Evolutionary conservation across 352 stramenopile species (phyloP), one percentile per base, ranked within the genome.

Genomic region (Halophytophthora batemanensis): DNA sequence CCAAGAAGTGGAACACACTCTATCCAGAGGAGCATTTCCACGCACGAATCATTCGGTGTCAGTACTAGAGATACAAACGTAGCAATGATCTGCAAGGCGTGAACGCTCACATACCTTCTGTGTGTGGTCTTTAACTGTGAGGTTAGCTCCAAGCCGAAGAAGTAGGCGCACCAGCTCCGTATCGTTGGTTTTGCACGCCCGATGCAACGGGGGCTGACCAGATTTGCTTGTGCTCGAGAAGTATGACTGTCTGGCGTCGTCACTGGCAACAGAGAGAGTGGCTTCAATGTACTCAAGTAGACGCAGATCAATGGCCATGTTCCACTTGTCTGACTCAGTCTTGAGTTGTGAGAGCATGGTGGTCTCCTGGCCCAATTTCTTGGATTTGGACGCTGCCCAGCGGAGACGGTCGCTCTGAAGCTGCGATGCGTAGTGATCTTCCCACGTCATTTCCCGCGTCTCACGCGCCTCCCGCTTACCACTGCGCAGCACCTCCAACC

Each of bases 251-350:
- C 61, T 68, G 2, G 25, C 28, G 1, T 58, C 31, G 8, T 52
- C 22, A 3, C 61, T 49, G 0, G 61, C 58, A 1, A 60, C 53
- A 0, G 61, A 71, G 0, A 86, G 59, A 22, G 53, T 77, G 14
- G 46, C 49, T 2, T 56, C 31, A 8, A 87, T 34, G 37, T 60
- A 88, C 36, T 76, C 68, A 22, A 65, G 34, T 0, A 86, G 61
- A 34, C 56, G 59, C 44, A 88, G 39, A 14, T 88, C 74, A 29
- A 86, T 75, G 4, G 72, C 77, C 77, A 88, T 85, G 50, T 82
- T 82, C 74, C 69, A 85, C 61, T 82, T 88, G 59, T 86, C 77
- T 8, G 50, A 58, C 45, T 78, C 71, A 1, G 70, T 77, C 37
- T 71, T 69, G 21, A 86, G 56, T 45, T 86, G 68, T 14, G 65